phyloP scores from a whole-genome alignment of 768 basidiomycete genomes.

The Cyclocybe cylindracea region DNA sequence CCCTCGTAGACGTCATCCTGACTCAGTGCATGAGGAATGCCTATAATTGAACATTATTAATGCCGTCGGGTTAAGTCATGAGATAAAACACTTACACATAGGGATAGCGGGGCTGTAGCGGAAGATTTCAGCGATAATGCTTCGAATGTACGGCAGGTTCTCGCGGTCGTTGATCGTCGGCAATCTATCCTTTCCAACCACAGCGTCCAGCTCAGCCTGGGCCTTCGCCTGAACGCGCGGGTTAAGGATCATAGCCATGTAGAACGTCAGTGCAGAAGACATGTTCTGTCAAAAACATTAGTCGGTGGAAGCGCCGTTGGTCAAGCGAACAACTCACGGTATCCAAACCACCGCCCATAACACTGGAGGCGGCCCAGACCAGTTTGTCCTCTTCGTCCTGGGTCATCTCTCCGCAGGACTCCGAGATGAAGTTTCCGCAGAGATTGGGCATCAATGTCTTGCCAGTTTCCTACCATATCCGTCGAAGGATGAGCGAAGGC shows the following conservation, averaged over 20 bases:
- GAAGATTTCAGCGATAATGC: background rate
- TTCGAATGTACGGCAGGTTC: conserved; percentile 17
- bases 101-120: conserved; percentile 32
- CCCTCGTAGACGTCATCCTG: conserved; percentile 23
- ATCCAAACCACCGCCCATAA: conserved; percentile 20
- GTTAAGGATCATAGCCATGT: too few species aligned
- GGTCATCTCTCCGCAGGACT: conserved; percentile 28
- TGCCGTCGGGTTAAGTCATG: background rate
- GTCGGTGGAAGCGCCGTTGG: conserved; percentile 22
- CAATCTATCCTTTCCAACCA: conserved; percentile 26
- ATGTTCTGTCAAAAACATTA: conserved; percentile 42
- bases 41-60: conserved; percentile 1
- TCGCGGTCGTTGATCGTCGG: conserved; percentile 19
- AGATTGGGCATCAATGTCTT: conserved; percentile 40
- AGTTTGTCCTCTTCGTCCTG: conserved; percentile 35
- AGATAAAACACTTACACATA: conserved; percentile 28
- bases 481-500: background rate
- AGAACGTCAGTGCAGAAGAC: conserved; percentile 13
- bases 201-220: background rate
- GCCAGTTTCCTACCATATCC: conserved; percentile 34
- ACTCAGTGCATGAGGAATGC: conserved; percentile 20
- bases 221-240: too few species aligned
- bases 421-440: conserved; percentile 31
- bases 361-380: conserved; percentile 34
- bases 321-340: conserved; percentile 10